Conservation (phyloP, 495 filamentous ascomycete genomes). For the Wilcoxina mikolae region DNA sequence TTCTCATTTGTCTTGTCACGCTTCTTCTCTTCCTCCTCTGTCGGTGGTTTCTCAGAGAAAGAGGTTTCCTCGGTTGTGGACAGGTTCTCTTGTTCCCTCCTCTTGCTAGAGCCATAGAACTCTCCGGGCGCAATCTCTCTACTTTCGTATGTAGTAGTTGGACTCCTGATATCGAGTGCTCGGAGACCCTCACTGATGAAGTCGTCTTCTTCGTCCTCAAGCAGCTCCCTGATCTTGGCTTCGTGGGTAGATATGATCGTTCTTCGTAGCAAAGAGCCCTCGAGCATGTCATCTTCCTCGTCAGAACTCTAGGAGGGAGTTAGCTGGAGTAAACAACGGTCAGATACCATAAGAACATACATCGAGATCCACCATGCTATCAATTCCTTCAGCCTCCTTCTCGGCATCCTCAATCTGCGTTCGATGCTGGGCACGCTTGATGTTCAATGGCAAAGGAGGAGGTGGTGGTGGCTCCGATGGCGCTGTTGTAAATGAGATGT, state of each 20-base stretch:
- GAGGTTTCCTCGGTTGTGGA: neutral
- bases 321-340: neutral
- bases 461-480: slow-evolving; percentile 24
- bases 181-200: slow-evolving; percentile 16
- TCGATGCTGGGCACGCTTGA: slow-evolving; percentile 3
- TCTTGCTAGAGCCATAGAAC: slow-evolving; percentile 3
- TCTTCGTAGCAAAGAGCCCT: slow-evolving; percentile 10
- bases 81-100: neutral
- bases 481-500: slow-evolving; percentile 21
- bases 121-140: slow-evolving; percentile 6
- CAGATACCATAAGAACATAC: slow-evolving; percentile 11
- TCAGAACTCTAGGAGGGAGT: slow-evolving; percentile 27
- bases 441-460: slow-evolving; percentile 25
- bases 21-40: neutral
- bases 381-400: slow-evolving; percentile 7
- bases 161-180: slow-evolving; percentile 6
- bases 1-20: neutral
- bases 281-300: slow-evolving; percentile 23
- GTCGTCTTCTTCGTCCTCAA: slow-evolving; percentile 24
- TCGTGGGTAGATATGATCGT: slow-evolving; percentile 21
- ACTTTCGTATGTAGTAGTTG: slow-evolving; percentile 4
- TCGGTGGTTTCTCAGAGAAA: neutral
- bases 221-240: slow-evolving; percentile 19
- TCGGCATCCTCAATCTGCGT: slow-evolving; percentile 23
- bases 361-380: slow-evolving; percentile 22